These are phyloP conservation scores for Ascomycota sp. DNA, from an alignment of 2,329 filamentous ascomycete genomes.

Conservation along the genomic window DNA sequence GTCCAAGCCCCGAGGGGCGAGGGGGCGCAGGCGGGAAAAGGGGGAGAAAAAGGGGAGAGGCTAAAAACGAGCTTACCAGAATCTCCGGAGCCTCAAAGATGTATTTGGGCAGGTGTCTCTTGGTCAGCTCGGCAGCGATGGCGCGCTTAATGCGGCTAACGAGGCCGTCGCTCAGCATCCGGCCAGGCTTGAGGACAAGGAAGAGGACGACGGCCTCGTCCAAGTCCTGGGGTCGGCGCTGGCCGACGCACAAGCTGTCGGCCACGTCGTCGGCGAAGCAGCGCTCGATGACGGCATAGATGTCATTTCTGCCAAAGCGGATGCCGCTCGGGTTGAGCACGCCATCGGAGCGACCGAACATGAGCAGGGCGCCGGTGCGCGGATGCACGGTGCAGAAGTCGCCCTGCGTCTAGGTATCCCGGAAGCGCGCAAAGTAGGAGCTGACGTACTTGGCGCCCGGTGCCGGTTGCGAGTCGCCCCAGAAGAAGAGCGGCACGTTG, in stretches of 20 bases:
- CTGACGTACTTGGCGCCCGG: constrained; percentile 35
- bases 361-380: constrained; percentile 38
- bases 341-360: constrained; percentile 55
- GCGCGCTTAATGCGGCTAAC: constrained; percentile 38
- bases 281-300: constrained; percentile 53
- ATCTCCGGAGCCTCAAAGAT: constrained; percentile 68
- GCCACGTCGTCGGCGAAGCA: constrained; percentile 40
- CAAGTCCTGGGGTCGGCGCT: constrained; percentile 37
- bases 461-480: constrained; percentile 28
- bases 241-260: constrained; percentile 65
- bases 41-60: background rate
- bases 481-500: constrained; percentile 51
- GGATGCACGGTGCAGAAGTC: constrained; percentile 61
- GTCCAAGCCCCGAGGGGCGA: rapidly evolving
- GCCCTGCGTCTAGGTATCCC: constrained; percentile 61
- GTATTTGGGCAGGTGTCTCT: constrained; percentile 57
- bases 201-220: constrained; percentile 37
- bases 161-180: constrained; percentile 30
- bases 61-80: constrained; percentile 33
- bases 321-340: constrained; percentile 65
- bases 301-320: constrained; percentile 60
- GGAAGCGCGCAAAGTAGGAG: constrained; percentile 42
- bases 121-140: constrained; percentile 46
- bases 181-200: constrained; percentile 33
- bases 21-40: background rate